These are phyloP conservation scores for Mycena albidolilacea DNA, from an alignment of 768 basidiomycete species.

Conservation along the genomic window DNA sequence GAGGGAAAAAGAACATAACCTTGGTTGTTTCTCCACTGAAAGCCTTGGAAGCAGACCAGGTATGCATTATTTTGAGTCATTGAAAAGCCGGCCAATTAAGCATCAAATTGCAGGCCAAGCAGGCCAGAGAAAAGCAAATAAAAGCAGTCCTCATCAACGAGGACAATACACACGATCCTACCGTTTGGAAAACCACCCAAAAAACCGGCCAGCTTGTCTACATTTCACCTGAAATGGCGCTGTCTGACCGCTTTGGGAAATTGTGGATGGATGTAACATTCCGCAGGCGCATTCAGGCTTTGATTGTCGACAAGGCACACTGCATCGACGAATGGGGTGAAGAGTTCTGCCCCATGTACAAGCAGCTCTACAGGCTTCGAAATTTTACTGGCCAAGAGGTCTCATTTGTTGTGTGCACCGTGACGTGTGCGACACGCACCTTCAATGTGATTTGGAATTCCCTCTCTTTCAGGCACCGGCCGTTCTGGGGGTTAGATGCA, in stretches of 20 bases:
- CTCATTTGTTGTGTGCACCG: conserved; percentile 47
- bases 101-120: conserved; percentile 13
- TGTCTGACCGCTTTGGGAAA: conserved; percentile 43
- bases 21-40: conserved; percentile 49
- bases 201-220: conserved; percentile 2
- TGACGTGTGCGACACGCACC: conserved; percentile 39
- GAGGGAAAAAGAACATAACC: conserved; percentile 31
- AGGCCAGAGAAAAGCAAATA: conserved; percentile 22
- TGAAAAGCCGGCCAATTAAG: background rate
- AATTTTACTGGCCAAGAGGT: conserved; percentile 46
- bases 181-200: conserved; percentile 10
- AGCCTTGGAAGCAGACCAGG: conserved; percentile 48
- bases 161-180: conserved; percentile 14
- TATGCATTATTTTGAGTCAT: conserved; percentile 27
- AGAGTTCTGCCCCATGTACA: conserved; percentile 46
- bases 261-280: conserved; percentile 49
- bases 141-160: conserved; percentile 22
- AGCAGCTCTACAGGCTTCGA: conserved; percentile 41
- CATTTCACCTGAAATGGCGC: conserved; percentile 38
- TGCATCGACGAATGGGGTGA: conserved; percentile 19
- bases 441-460: conserved; percentile 23
- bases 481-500: conserved; percentile 50
- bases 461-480: conserved; percentile 41
- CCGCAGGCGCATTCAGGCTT: conserved; percentile 41
- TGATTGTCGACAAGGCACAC: conserved; percentile 52